phyloP scores from a whole-genome alignment of 768 basidiomycete species.

The Sistotremastrum niveocremeum region DNA sequence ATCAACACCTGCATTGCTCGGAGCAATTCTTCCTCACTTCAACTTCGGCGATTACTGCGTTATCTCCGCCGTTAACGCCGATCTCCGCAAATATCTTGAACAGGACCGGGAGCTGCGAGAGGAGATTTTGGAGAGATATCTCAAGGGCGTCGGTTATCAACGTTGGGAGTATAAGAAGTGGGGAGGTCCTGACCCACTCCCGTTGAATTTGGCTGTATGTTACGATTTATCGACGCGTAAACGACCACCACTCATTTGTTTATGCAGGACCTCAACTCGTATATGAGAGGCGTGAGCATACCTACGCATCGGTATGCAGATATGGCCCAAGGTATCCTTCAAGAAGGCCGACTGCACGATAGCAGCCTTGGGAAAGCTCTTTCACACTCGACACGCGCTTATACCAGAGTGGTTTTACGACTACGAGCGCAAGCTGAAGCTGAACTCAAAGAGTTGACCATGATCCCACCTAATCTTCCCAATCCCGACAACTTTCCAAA shows the following conservation, averaged over 20 bases:
- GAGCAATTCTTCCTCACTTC: slow-evolving; percentile 41
- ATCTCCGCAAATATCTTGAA: slow-evolving; percentile 34
- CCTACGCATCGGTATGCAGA: slow-evolving; percentile 62
- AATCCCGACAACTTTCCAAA: neutral
- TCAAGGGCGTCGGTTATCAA: slow-evolving; percentile 58
- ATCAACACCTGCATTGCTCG: slow-evolving; percentile 36
- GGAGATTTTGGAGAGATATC: slow-evolving; percentile 50
- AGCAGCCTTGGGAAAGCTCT: slow-evolving; percentile 1
- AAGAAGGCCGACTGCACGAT: slow-evolving; percentile 16
- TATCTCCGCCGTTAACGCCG: slow-evolving; percentile 43
- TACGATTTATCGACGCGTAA: neutral
- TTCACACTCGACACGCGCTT: slow-evolving; percentile 53
- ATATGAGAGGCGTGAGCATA: slow-evolving; percentile 66
- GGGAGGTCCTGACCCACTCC: slow-evolving; percentile 37
- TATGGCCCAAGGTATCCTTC: slow-evolving; percentile 43
- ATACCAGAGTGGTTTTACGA: slow-evolving; percentile 67
- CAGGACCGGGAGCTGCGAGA: slow-evolving; percentile 42
- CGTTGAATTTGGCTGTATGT: slow-evolving; percentile 48
- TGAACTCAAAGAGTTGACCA: slow-evolving; percentile 19
- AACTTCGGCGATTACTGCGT: slow-evolving; percentile 63
- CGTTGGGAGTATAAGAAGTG: slow-evolving; percentile 36
- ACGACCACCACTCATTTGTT: slow-evolving; percentile 6
- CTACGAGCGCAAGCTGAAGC: slow-evolving; percentile 71
- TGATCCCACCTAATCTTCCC: slow-evolving; percentile 1
- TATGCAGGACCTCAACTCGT: slow-evolving; percentile 61